These are phyloP conservation scores for Candida michaelii DNA, from an alignment of 805 yeast genomes.

Conservation along the genomic window DNA sequence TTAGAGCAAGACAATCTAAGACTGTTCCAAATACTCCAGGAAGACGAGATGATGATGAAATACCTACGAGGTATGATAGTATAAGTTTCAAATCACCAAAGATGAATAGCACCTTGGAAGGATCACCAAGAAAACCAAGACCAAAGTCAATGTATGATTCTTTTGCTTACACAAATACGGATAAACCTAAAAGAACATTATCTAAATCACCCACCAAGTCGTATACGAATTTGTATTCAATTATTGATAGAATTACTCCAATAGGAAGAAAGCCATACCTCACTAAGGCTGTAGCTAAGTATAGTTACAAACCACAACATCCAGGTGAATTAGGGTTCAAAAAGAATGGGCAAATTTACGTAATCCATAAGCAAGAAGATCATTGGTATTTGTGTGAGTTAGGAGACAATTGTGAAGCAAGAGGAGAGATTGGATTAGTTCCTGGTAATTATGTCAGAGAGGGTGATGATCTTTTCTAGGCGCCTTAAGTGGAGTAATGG, in stretches of 20 bases:
- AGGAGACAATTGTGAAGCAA: slow-evolving; percentile 31
- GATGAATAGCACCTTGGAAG: slow-evolving; percentile 6
- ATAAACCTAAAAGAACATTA: slow-evolving; percentile 20
- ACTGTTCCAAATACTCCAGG: slow-evolving; percentile 21
- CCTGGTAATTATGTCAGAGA: slow-evolving; percentile 45
- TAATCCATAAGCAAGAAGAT: slow-evolving; percentile 44
- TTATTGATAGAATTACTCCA: slow-evolving; percentile 32
- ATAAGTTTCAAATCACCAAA: slow-evolving; percentile 17
- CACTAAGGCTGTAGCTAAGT: slow-evolving; percentile 39
- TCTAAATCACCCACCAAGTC: slow-evolving; percentile 37
- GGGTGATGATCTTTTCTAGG: slow-evolving; percentile 19
- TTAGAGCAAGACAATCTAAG: slow-evolving; percentile 22
- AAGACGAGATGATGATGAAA: slow-evolving; percentile 29
- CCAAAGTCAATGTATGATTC: slow-evolving; percentile 30
- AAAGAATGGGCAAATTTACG: slow-evolving; percentile 43
- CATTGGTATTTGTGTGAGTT: slow-evolving; percentile 47
- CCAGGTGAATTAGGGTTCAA: slow-evolving; percentile 41
- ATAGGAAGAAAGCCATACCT: slow-evolving; percentile 28
- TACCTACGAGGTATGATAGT: slow-evolving; percentile 38
- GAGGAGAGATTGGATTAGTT: slow-evolving; percentile 41
- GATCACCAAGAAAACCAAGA: slow-evolving; percentile 15
- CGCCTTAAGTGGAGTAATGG: too few relatives aligned
- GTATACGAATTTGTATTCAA: slow-evolving; percentile 29
- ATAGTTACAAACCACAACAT: slow-evolving; percentile 40
- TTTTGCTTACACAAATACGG: neutral